Evolutionary conservation across 225 moss, liverwort and hornwort species (phyloP).

Genomic region (Bryoerythrophyllum caledonicum): DNA sequence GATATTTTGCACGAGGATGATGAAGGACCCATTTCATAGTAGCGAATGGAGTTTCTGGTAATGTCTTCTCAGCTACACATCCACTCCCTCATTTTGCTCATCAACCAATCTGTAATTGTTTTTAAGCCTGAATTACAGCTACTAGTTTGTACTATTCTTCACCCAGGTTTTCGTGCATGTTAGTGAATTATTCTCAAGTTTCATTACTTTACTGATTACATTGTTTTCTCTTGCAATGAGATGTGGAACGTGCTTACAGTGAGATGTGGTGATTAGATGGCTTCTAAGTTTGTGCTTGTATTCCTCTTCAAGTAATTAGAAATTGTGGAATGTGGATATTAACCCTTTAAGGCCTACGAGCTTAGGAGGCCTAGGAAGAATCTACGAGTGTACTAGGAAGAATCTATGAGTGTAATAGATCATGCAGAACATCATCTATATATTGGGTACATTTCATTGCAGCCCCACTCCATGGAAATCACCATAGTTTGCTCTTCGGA

Average conservation of each 20-base stretch:
- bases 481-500: too few species aligned
- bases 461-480: too few species aligned
- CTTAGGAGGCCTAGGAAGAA: too few species aligned
- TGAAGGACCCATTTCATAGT: constrained; percentile 8
- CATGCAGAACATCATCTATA: too few species aligned
- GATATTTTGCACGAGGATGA: constrained; percentile 20
- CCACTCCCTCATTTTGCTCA: constrained; percentile 5
- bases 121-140: constrained; percentile 1
- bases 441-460: too few species aligned
- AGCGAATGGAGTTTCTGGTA: constrained; percentile 4
- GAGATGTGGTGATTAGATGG: background rate
- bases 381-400: too few species aligned
- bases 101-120: constrained; percentile 13
- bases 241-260: background rate
- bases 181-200: background rate
- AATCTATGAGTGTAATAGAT: too few species aligned
- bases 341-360: too few species aligned
- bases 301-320: background rate
- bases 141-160: background rate
- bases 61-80: background rate
- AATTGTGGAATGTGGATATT: background rate
- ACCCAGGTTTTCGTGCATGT: background rate
- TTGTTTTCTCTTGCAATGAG: background rate
- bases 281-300: background rate
- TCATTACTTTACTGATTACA: background rate